Evolutionary conservation across 345 rosid genomes (phyloP), one percentile per base, ranked within the genome.

Genomic region (Eucalyptus victrix): DNA sequence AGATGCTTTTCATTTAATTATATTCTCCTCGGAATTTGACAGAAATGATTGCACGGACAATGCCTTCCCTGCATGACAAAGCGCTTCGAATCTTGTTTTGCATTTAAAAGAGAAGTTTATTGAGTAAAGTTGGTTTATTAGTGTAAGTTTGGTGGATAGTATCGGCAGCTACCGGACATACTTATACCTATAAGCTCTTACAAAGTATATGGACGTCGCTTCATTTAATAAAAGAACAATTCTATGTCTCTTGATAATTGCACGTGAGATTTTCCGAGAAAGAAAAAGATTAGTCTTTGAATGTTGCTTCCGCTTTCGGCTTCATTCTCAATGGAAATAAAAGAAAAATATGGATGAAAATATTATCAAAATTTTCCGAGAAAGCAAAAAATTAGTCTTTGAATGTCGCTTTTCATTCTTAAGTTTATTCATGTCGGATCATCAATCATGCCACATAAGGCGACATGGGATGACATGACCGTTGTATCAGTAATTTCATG

Each of bases 381-480:
- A n/a, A n/a, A n/a, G n/a, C n/a, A n/a, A n/a, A n/a, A n/a, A n/a
- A n/a, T n/a, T n/a, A n/a, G n/a, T n/a, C n/a, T n/a, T n/a, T n/a
- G n/a, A n/a, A n/a, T n/a, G n/a, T n/a, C n/a, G n/a, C n/a, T n/a
- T n/a, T n/a, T n/a, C n/a, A n/a, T n/a, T n/a, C 3, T 65, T n/a
- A 65, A n/a, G 76, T 65, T 65, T 65, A 1, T n/a, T 65, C 76
- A n/a, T 0, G 0, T 4, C 0, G 12, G 37, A 65, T n/a, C 37
- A 65, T 15, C 76, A n/a, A 65, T 8, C 1, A 3, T n/a, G 11
- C 11, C 5, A 7, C 19, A 15, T 65, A 14, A 3, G 1, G 21
- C 2, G 0, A 8, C 76, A 65, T 7, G 21, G 10, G 19, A 65
- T n/a, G 37, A 65, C 0, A 0, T 2, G 19, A 30, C 0, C 0